Evolutionary conservation across 345 rosid species (phyloP).

Genomic region (Aquilaria malaccensis): DNA sequence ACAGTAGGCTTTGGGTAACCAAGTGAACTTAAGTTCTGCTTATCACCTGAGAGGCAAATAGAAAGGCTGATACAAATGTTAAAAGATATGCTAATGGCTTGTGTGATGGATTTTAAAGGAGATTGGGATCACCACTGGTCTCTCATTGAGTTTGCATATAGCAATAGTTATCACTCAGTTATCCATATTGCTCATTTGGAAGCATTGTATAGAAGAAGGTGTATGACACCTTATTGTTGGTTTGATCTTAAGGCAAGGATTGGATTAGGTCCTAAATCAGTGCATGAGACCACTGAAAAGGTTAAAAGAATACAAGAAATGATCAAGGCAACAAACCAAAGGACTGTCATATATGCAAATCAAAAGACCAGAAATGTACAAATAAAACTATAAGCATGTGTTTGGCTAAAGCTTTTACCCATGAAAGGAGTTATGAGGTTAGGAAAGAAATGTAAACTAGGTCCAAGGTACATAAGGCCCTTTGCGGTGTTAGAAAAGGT

Average conservation of each 20-base stretch:
- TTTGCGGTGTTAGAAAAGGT: too few relatives aligned
- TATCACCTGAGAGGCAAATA: neutral
- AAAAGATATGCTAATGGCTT: conserved; percentile 5
- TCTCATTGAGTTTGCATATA: conserved; percentile 10
- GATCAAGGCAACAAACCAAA: neutral
- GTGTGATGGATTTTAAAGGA: neutral
- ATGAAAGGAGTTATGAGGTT: neutral
- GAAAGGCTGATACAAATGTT: neutral
- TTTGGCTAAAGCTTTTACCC: neutral
- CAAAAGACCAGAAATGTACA: neutral
- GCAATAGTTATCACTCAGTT: neutral
- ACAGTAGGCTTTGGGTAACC: neutral
- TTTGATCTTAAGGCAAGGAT: neutral
- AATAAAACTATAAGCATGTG: neutral
- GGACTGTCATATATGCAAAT: neutral
- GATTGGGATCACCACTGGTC: neutral
- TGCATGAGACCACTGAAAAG: neutral
- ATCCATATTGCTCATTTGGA: conserved; percentile 7
- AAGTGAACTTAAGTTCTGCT: neutral
- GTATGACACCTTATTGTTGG: conserved; percentile 3
- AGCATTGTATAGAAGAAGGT: conserved; percentile 7
- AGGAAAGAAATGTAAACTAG: too few relatives aligned
- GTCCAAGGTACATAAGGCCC: too few relatives aligned
- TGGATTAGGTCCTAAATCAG: neutral
- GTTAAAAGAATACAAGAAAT: neutral